These are phyloP conservation scores for Coniferiporia sulphurascens DNA, from an alignment of 1,284 basidiomycete genomes.

Conservation along the genomic window DNA sequence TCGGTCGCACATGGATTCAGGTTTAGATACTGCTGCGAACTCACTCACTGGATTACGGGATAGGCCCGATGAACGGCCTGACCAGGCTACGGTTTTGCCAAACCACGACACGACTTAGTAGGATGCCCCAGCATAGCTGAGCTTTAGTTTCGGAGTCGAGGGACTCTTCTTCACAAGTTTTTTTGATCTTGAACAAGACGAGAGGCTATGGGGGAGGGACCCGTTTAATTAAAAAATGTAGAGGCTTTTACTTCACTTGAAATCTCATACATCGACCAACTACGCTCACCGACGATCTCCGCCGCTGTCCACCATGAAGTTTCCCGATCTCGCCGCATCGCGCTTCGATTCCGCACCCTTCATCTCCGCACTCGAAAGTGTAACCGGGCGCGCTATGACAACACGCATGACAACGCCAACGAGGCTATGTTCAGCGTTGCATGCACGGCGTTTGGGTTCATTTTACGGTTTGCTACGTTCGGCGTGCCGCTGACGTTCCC, in stretches of 20 bases:
- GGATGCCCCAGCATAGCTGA: no score
- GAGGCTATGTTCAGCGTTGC: conserved; percentile 33
- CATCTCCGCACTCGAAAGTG: conserved; percentile 17
- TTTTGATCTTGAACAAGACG: neutral
- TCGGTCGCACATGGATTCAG: no score
- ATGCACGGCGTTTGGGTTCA: conserved; percentile 42
- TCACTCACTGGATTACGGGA: no score
- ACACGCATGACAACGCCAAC: conserved; percentile 35
- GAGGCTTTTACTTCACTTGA: no score
- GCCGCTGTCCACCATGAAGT: neutral
- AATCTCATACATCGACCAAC: no score
- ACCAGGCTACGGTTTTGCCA: no score
- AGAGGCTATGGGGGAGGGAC: neutral
- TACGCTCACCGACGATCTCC: no score
- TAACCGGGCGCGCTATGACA: conserved; percentile 34
- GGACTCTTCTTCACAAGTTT: neutral
- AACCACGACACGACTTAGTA: no score
- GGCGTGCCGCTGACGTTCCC: conserved; percentile 44
- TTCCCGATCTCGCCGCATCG: conserved; percentile 17
- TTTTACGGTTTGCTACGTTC: conserved; percentile 41
- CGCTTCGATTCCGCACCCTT: conserved; percentile 6
- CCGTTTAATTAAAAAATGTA: no score
- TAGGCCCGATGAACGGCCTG: no score
- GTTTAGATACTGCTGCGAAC: no score
- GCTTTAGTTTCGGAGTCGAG: no score